Base-by-base conservation (phyloP, 768 basidiomycete genomes). In the Termitomyces eurrhizus region DNA sequence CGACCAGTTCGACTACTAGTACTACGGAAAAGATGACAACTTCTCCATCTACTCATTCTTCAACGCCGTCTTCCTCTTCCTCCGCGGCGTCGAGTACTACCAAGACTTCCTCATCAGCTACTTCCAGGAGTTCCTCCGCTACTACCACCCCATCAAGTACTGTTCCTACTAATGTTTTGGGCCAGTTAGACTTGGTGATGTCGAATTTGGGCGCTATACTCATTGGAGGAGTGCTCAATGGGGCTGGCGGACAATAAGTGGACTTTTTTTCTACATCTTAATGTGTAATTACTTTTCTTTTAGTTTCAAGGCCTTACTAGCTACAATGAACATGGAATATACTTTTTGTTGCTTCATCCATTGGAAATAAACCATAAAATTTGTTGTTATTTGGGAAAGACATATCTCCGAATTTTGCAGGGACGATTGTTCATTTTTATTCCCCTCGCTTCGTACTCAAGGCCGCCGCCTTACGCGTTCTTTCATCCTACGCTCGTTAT, bases 401-500 rank as follows among this genome's bases (percentile, higher is more conserved):
- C 21, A 60, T 50, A 60, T 50, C 13, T 1, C 53, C 48, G 54
- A 56, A 56, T 50, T 52, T 33, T 46, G 33, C 24, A 26, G 33
- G 36, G 24, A 41, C 16, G 49, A 52, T 4, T 32, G 45, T 60
- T 24, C 42, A 53, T 44, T 56, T 56, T 55, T 46, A 41, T 51
- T 33, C 29, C 52, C 52, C 33, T 59, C 57, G 26, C 36, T 45
- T 36, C 29, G 45, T 33, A 51, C 52, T 33, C 18, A 58, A 44
- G 56, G 50, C 53, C 54, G 50, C 53, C 54, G 52, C 62, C 56
- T 52, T 56, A 54, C 16, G 39, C 24, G 29, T 9, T 57, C 64
- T 52, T 60, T 64, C 62, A 45, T 55, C 37, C 53, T 58, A 66
- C 65, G 36, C 12, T 67, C 68, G 18, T 67, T 65, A 58, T 41